phyloP scores from a whole-genome alignment of 805 yeast genomes.

The Saccharomycopsis olivae region DNA sequence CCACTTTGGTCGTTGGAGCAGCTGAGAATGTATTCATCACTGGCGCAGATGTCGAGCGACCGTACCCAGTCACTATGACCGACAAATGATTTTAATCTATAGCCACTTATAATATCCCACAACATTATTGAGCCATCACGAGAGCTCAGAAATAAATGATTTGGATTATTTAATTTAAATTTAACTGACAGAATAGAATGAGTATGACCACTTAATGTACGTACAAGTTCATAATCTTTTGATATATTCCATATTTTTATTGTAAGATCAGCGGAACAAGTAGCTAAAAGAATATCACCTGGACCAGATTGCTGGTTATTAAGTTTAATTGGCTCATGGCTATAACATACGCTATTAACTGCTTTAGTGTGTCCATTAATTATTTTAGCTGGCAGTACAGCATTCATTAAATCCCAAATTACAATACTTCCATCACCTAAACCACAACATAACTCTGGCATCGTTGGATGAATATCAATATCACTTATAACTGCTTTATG shows the following conservation, averaged over 20 bases:
- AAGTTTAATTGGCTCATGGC: slow-evolving; percentile 28
- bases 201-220: slow-evolving; percentile 76
- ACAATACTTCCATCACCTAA: slow-evolving; percentile 63
- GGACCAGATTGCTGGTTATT: slow-evolving; percentile 13
- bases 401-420: slow-evolving; percentile 60
- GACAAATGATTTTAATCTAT: slow-evolving; percentile 50
- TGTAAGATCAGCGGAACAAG: slow-evolving; percentile 39
- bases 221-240: slow-evolving; percentile 37
- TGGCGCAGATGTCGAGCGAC: slow-evolving; percentile 36
- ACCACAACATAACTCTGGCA: slow-evolving; percentile 55
- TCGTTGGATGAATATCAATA: slow-evolving; percentile 62
- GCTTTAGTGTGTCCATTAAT: slow-evolving; percentile 69
- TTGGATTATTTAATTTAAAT: slow-evolving; percentile 38
- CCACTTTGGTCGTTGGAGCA: slow-evolving; percentile 74
- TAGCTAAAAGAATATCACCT: slow-evolving; percentile 28
- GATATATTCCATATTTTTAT: slow-evolving; percentile 65
- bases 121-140: slow-evolving; percentile 50
- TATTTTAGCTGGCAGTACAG: slow-evolving; percentile 48
- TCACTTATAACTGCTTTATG: slow-evolving; percentile 52
- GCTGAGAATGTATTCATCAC: slow-evolving; percentile 51
- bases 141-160: slow-evolving; percentile 47
- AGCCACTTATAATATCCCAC: slow-evolving; percentile 64
- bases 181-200: slow-evolving; percentile 65
- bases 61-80: slow-evolving; percentile 92
- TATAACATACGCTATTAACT: slow-evolving; percentile 49